Conservation (phyloP, 1,139 yeast genomes). For the Spathaspora jeffriesii region DNA sequence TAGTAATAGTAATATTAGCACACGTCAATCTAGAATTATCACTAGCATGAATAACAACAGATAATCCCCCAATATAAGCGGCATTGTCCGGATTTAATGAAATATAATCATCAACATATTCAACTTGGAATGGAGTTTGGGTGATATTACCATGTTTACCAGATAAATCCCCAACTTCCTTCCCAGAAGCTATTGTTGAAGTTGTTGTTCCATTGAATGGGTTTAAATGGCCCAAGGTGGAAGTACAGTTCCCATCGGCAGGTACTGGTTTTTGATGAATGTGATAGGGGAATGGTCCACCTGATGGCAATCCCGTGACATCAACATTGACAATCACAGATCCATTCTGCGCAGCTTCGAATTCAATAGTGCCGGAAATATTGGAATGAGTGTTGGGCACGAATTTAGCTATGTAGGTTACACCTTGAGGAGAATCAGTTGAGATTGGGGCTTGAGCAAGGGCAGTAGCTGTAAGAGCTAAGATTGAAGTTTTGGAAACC, state of each 20-base stretch:
- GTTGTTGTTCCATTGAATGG: conserved; percentile 36
- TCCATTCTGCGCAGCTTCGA: conserved; percentile 32
- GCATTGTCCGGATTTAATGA: conserved; percentile 35
- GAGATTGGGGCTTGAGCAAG: conserved; percentile 20
- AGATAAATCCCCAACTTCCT: conserved; percentile 43
- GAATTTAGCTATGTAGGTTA: conserved; percentile 17
- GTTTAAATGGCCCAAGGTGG: conserved; percentile 37
- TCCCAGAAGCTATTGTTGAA: conserved; percentile 24
- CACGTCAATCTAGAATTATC: conserved; percentile 39
- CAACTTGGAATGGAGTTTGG: conserved; percentile 22
- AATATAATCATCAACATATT: conserved; percentile 36
- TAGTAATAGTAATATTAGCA: conserved; percentile 36
- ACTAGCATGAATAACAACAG: conserved; percentile 38
- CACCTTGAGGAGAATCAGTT: conserved; percentile 19
- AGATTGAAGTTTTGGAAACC: conserved; percentile 9
- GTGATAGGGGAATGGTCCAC: conserved; percentile 47
- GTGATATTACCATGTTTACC: conserved; percentile 40
- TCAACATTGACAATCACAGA: conserved; percentile 33
- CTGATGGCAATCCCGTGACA: conserved; percentile 33
- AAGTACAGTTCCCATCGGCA: conserved; percentile 39
- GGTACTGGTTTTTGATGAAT: conserved; percentile 42
- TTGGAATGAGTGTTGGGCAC: conserved; percentile 7
- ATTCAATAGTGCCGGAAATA: conserved; percentile 28
- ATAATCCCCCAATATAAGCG: conserved; percentile 38
- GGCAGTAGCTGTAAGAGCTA: conserved; percentile 14